Conservation (phyloP, 305 asterid species). For the Ajuga reptans region DNA sequence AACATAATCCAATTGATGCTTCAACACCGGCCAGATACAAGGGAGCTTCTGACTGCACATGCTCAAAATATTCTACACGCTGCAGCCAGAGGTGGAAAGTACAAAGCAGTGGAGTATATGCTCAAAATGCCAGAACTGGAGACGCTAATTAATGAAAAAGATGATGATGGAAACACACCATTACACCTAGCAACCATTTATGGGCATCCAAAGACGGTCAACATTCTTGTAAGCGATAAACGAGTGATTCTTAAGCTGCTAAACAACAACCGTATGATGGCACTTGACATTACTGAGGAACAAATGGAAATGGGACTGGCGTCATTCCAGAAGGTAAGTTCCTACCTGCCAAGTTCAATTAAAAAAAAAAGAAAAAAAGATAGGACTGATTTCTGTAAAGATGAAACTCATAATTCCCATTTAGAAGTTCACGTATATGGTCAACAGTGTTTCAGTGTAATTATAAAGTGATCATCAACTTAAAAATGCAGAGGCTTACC, state of each 20-base stretch:
- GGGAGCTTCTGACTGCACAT: constrained; percentile 36
- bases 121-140: constrained; percentile 38
- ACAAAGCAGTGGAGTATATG: constrained; percentile 28
- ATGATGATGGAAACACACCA: constrained; percentile 46
- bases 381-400: neutral
- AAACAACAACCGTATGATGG: constrained; percentile 40
- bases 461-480: neutral
- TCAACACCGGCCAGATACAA: constrained; percentile 38
- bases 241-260: constrained; percentile 26
- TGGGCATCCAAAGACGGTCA: constrained; percentile 37
- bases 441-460: neutral
- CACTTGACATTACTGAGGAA: constrained; percentile 48
- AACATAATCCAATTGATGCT: constrained; percentile 33
- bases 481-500: constrained; percentile 33
- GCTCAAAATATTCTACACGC: constrained; percentile 41
- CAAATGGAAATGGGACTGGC: constrained; percentile 27
- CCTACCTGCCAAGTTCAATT: neutral
- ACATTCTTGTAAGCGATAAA: constrained; percentile 28
- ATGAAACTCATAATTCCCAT: neutral
- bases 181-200: constrained; percentile 39
- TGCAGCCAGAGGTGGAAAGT: constrained; percentile 42
- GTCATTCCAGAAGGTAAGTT: constrained; percentile 35
- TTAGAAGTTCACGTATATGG: neutral
- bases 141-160: constrained; percentile 39
- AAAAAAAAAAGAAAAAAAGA: neutral